Percentiles rank a stretch among this genome's conserved stretches.
Evolutionary conservation across 306 rosid genomes (phyloP).

Genomic region (Pyrus communis): DNA sequence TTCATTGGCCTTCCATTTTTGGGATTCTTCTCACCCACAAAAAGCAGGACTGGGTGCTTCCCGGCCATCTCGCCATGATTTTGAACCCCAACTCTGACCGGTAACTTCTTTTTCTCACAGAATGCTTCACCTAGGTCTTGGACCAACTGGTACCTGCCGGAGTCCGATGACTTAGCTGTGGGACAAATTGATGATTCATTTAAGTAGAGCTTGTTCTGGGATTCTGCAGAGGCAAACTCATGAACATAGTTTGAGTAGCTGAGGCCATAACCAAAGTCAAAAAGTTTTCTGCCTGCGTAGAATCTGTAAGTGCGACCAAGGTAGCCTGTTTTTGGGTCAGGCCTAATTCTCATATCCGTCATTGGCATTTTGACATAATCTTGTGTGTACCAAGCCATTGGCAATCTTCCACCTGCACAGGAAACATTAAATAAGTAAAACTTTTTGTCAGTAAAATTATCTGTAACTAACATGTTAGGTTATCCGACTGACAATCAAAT

Average conservation of each 20-base stretch:
- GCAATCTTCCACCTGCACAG: conserved; percentile 77
- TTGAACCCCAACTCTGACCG: conserved; percentile 41
- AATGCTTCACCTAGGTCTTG: conserved; percentile 42
- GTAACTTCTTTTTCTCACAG: conserved; percentile 44
- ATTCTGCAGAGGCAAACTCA: conserved; percentile 34
- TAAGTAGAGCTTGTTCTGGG: conserved; percentile 45
- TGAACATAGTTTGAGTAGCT: conserved; percentile 72
- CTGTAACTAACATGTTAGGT: not conserved
- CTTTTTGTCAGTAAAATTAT: not conserved
- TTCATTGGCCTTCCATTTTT: conserved; percentile 45
- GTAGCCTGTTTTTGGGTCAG: conserved; percentile 52
- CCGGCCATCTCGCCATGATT: conserved; percentile 72
- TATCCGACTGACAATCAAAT: not conserved
- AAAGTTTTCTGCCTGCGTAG: conserved; percentile 64
- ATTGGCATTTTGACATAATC: conserved; percentile 62
- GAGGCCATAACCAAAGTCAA: conserved; percentile 78
- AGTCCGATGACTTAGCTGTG: conserved; percentile 35
- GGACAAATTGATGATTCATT: conserved; percentile 38
- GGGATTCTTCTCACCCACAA: conserved; percentile 26
- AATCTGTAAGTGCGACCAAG: conserved; percentile 85
- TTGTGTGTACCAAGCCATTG: conserved; percentile 80
- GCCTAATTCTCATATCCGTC: conserved; percentile 98
- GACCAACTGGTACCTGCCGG: conserved; percentile 41
- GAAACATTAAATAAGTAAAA: conserved; percentile 10
- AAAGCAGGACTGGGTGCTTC: conserved; percentile 68